These are phyloP conservation scores for Raffaelea arxii DNA, from an alignment of 2,329 filamentous ascomycete genomes.

Conservation along the genomic window DNA sequence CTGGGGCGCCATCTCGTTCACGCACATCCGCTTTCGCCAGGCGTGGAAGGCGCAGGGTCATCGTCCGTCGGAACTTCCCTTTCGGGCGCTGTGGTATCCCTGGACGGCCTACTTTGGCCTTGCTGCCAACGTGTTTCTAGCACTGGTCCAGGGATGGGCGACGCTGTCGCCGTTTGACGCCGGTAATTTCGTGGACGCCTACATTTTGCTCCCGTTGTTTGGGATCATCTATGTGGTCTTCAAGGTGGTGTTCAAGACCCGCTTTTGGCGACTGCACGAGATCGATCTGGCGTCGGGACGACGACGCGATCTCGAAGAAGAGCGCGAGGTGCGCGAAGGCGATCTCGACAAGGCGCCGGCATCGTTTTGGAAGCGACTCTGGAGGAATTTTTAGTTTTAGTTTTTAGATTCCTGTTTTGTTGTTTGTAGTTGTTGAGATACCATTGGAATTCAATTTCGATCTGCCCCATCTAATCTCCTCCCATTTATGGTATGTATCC, in stretches of 20 bases:
- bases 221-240: constrained; percentile 44
- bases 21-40: constrained; percentile 60
- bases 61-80: constrained; percentile 42
- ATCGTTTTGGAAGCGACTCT: constrained; percentile 32
- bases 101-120: constrained; percentile 52
- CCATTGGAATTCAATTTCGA: neutral
- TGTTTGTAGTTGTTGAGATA: neutral
- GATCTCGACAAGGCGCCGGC: constrained; percentile 13
- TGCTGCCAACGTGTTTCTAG: constrained; percentile 46
- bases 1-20: constrained; percentile 61
- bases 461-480: too few species aligned
- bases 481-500: too few species aligned
- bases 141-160: constrained; percentile 52
- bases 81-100: constrained; percentile 43
- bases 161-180: constrained; percentile 48
- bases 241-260: constrained; percentile 45
- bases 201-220: constrained; percentile 52
- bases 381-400: constrained; percentile 26
- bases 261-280: constrained; percentile 37
- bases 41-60: constrained; percentile 53
- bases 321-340: constrained; percentile 20
- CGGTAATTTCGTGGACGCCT: constrained; percentile 52
- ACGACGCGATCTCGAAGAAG: constrained; percentile 43
- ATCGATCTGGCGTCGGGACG: constrained; percentile 48
- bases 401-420: too few species aligned